These are phyloP conservation scores for Heritiera littoralis DNA, from an alignment of 345 rosid species.

Conservation along the genomic window DNA sequence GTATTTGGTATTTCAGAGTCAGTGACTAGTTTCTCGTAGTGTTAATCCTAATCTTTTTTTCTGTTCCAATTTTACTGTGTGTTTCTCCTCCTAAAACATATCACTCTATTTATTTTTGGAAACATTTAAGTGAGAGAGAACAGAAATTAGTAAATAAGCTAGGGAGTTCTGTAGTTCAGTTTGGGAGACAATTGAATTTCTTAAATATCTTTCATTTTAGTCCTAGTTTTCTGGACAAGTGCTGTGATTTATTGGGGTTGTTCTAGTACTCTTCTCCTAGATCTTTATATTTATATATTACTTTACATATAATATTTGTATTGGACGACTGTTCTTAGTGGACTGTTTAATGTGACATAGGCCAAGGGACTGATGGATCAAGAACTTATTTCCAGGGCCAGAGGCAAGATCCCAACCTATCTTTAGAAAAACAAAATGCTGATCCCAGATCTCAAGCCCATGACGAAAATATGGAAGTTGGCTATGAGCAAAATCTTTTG, in stretches of 20 bases:
- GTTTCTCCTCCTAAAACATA: background rate
- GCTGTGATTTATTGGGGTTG: background rate
- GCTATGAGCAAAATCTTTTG: constrained; percentile 50
- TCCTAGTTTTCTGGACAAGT: background rate
- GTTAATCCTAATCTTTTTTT: background rate
- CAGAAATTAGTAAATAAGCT: background rate
- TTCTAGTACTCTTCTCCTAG: background rate
- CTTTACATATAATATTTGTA: background rate
- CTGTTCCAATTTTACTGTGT: background rate
- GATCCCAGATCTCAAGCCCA: constrained; percentile 57
- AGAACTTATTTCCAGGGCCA: constrained; percentile 65
- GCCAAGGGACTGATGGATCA: constrained; percentile 66
- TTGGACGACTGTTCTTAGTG: constrained; percentile 4
- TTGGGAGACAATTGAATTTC: constrained; percentile 11
- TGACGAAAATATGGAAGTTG: constrained; percentile 53
- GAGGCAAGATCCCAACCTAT: constrained; percentile 46
- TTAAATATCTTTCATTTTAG: background rate
- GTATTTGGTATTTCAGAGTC: constrained; percentile 3
- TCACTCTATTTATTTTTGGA: background rate
- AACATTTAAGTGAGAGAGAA: background rate
- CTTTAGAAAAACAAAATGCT: constrained; percentile 52
- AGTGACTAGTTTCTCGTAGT: background rate
- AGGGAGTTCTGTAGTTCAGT: background rate
- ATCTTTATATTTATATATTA: background rate
- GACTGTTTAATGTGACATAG: constrained; percentile 41